phyloP scores from a whole-genome alignment of 306 rosid genomes.

The Adenanthera pavonina region DNA sequence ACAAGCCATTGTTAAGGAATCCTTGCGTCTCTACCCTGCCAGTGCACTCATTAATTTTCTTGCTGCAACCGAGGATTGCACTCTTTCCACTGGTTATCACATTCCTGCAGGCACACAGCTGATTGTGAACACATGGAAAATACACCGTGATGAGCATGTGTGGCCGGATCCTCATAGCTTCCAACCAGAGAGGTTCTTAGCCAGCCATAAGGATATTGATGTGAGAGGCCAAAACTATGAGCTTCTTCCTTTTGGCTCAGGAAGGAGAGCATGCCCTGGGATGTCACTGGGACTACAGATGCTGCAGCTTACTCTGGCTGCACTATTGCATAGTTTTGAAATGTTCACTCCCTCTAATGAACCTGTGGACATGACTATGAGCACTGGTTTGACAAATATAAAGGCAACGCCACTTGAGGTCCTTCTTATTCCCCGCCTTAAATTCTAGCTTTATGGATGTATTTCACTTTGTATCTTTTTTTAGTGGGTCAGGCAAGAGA shows the following conservation, averaged over 20 bases:
- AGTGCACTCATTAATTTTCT: neutral
- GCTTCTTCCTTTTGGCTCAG: slow-evolving; percentile 39
- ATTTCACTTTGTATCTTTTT: neutral
- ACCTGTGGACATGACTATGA: slow-evolving; percentile 42
- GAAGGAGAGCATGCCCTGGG: slow-evolving; percentile 37
- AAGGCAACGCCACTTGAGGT: slow-evolving; percentile 45
- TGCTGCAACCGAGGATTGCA: slow-evolving; percentile 35
- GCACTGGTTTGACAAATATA: slow-evolving; percentile 32
- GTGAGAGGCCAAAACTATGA: slow-evolving; percentile 31
- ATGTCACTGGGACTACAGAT: slow-evolving; percentile 23
- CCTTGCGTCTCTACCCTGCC: slow-evolving; percentile 27
- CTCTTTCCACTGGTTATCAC: slow-evolving; percentile 8
- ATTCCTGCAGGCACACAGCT: neutral
- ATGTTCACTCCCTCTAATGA: slow-evolving; percentile 11
- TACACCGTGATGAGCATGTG: slow-evolving; percentile 7
- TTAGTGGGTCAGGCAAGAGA: neutral
- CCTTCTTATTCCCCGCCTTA: slow-evolving; percentile 29
- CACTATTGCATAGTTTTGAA: slow-evolving; percentile 40
- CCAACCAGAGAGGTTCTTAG: slow-evolving; percentile 22
- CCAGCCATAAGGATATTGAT: slow-evolving; percentile 16
- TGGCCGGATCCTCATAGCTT: slow-evolving; percentile 27
- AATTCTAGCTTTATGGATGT: neutral
- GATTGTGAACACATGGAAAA: slow-evolving; percentile 36
- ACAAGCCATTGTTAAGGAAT: slow-evolving; percentile 39
- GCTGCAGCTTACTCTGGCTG: slow-evolving; percentile 37